Evolutionary conservation across 768 basidiomycete genomes (phyloP).

Genomic region (Agaricus blazei): DNA sequence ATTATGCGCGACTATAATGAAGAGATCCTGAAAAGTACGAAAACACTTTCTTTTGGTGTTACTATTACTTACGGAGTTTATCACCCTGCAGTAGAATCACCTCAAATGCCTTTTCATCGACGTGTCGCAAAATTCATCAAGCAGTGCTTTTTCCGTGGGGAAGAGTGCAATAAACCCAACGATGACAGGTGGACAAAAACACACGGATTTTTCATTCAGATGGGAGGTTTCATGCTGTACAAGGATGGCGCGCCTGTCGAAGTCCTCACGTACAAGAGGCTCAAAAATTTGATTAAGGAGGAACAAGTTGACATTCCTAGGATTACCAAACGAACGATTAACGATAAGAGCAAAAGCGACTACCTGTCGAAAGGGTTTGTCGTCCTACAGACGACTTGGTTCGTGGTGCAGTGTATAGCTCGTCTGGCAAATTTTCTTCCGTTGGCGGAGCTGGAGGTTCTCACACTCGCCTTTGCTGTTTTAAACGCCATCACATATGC

Average conservation of each 20-base stretch:
- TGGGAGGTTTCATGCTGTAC: slow-evolving; percentile 13
- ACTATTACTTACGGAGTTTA: neutral
- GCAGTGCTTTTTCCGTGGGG: neutral
- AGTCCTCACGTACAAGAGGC: slow-evolving; percentile 3
- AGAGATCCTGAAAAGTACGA: neutral
- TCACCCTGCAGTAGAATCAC: neutral
- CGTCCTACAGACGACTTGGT: slow-evolving; percentile 19
- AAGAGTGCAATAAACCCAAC: neutral
- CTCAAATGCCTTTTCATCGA: no score
- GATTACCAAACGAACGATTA: slow-evolving; percentile 14
- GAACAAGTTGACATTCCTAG: slow-evolving; percentile 8
- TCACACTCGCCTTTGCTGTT: neutral
- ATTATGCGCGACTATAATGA: neutral
- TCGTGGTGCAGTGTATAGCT: slow-evolving; percentile 10
- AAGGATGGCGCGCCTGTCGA: neutral
- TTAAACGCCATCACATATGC: neutral
- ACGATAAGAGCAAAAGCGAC: slow-evolving; percentile 22
- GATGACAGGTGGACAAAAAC: slow-evolving; percentile 11
- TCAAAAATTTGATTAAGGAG: neutral
- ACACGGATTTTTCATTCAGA: slow-evolving; percentile 12
- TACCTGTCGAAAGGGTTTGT: slow-evolving; percentile 18
- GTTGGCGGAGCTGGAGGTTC: neutral
- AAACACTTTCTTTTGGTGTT: no score
- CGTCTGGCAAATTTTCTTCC: neutral
- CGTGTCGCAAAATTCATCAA: neutral